Conservation (phyloP, 441 rosid species). For the Populus tomentosa region DNA sequence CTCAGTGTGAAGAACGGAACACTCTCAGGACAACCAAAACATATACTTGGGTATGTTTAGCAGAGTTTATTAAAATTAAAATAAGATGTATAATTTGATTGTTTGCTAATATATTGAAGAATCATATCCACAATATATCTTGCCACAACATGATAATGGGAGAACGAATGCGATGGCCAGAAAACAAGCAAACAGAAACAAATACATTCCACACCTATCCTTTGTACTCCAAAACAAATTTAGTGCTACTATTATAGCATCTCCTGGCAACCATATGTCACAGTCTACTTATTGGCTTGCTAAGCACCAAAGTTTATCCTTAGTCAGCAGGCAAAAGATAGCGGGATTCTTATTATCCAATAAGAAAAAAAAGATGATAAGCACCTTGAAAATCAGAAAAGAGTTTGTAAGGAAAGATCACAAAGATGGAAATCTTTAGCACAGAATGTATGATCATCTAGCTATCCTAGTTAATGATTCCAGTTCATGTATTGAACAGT, state of each 20-base stretch:
- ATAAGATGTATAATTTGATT: background rate
- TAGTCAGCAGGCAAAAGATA: background rate
- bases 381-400: background rate
- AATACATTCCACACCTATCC: background rate
- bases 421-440: background rate
- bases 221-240: background rate
- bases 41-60: background rate
- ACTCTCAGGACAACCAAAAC: background rate
- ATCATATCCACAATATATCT: background rate
- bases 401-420: background rate
- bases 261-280: background rate
- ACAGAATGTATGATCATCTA: background rate
- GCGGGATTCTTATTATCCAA: background rate
- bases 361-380: background rate
- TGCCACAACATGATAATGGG: background rate
- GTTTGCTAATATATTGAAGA: background rate
- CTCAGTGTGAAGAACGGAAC: background rate
- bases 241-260: background rate
- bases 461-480: background rate
- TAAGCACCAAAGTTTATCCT: background rate
- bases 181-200: background rate
- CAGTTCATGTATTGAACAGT: background rate
- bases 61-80: background rate
- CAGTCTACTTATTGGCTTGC: background rate
- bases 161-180: background rate